phyloP scores from a whole-genome alignment of 345 rosid species.

The Pseudoturritis turrita region DNA sequence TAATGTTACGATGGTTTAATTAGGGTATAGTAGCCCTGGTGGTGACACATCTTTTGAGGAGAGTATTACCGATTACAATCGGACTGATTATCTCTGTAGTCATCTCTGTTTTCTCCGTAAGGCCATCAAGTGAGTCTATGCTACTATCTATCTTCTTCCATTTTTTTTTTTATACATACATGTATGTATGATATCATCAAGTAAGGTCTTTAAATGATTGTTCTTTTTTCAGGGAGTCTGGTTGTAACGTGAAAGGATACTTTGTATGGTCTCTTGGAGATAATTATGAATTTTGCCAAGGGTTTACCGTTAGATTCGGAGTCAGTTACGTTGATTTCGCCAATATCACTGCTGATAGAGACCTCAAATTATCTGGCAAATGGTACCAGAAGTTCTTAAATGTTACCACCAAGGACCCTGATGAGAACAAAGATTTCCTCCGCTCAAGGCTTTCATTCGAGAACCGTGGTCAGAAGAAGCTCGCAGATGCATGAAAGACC shows the following conservation, averaged over 20 bases:
- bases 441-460: neutral
- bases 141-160: neutral
- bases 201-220: neutral
- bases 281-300: constrained; percentile 13
- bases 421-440: neutral
- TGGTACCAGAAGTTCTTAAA: constrained; percentile 12
- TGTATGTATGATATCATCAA: neutral
- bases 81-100: constrained; percentile 22
- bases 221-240: neutral
- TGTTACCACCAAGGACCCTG: neutral
- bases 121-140: constrained; percentile 13
- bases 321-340: constrained; percentile 8
- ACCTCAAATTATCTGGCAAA: constrained; percentile 4
- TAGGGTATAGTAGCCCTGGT: constrained; percentile 2
- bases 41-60: neutral
- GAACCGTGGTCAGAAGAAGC: neutral
- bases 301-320: constrained; percentile 17
- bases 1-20: neutral
- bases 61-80: neutral
- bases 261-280: constrained; percentile 21
- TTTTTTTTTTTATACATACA: neutral
- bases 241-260: constrained; percentile 8
- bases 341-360: neutral
- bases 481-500: neutral
- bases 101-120: constrained; percentile 24